Evolutionary conservation across 805 yeast species (phyloP).

Genomic region (Saturnispora diversa): DNA sequence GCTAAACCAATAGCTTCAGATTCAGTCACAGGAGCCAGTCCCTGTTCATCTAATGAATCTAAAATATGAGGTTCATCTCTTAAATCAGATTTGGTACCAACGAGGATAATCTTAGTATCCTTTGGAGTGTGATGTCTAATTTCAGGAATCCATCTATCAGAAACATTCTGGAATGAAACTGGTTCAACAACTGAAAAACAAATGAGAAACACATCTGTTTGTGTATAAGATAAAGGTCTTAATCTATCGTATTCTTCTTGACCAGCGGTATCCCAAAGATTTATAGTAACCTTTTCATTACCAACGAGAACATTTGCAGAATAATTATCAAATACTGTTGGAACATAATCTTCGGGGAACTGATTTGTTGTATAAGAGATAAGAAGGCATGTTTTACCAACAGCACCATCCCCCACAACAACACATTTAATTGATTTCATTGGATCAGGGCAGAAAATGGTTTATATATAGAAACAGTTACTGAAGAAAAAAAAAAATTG

Average conservation of each 20-base stretch:
- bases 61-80: slow-evolving; percentile 74
- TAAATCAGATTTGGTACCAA: slow-evolving; percentile 85
- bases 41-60: slow-evolving; percentile 55
- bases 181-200: slow-evolving; percentile 84
- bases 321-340: slow-evolving; percentile 90
- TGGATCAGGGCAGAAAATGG: not conserved
- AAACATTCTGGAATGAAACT: slow-evolving; percentile 70
- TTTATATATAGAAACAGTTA: not conserved
- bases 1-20: slow-evolving; percentile 63
- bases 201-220: slow-evolving; percentile 78
- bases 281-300: slow-evolving; percentile 73
- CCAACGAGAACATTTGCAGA: slow-evolving; percentile 79
- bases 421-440: slow-evolving; percentile 90
- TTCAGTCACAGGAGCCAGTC: slow-evolving; percentile 51
- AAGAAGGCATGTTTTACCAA: slow-evolving; percentile 84
- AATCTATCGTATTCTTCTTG: slow-evolving; percentile 87
- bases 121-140: slow-evolving; percentile 74
- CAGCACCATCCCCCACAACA: slow-evolving; percentile 94
- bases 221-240: slow-evolving; percentile 86
- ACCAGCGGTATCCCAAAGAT: slow-evolving; percentile 95
- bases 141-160: slow-evolving; percentile 81
- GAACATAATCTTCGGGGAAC: slow-evolving; percentile 88
- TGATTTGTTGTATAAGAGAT: slow-evolving; percentile 88
- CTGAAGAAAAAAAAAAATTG: slow-evolving; percentile 1
- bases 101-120: slow-evolving; percentile 58